Evolutionary conservation across 23 red algal genomes (phyloP).

Genomic region (Gracilariopsis chorda): DNA sequence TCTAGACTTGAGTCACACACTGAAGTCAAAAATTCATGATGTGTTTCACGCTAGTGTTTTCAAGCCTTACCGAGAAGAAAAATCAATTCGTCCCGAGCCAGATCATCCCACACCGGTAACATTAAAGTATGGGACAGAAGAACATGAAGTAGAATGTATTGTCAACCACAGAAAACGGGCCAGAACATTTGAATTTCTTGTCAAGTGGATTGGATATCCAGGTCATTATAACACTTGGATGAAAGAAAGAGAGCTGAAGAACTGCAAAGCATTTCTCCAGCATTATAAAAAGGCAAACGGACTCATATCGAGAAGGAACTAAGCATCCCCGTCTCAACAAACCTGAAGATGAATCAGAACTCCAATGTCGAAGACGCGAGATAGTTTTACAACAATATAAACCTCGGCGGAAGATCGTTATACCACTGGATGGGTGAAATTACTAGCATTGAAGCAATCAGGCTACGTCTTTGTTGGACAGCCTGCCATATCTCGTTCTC

Average conservation of each 20-base stretch:
- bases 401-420: too few species aligned
- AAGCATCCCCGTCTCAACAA: too few species aligned
- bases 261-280: neutral
- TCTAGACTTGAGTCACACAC: neutral
- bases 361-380: too few species aligned
- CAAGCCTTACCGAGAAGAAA: neutral
- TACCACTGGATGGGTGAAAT: too few species aligned
- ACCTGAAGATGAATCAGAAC: too few species aligned
- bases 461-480: too few species aligned
- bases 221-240: constrained; percentile 20
- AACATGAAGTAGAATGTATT: constrained; percentile 14
- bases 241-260: neutral
- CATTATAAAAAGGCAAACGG: neutral
- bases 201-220: constrained; percentile 10
- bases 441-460: too few species aligned
- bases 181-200: neutral
- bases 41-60: neutral
- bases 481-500: too few species aligned
- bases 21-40: constrained; percentile 4
- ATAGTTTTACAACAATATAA: too few species aligned
- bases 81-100: neutral
- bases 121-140: neutral
- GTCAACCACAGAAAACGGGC: neutral
- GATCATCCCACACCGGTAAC: neutral
- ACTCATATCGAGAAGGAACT: too few species aligned